phyloP scores from a whole-genome alignment of 169 alveolate genomes.

The Cryptosporidium bovis region DNA sequence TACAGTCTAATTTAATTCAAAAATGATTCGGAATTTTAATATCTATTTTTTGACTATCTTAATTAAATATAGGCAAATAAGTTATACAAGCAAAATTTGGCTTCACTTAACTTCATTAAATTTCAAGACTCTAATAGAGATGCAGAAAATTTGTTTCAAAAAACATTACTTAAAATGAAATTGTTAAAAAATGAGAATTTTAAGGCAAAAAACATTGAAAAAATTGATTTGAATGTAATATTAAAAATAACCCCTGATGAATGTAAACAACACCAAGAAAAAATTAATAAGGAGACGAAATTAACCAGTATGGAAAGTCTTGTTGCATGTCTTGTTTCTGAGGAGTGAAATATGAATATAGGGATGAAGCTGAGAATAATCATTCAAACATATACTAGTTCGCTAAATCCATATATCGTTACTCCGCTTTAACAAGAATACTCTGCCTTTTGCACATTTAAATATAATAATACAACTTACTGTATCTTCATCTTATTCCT shows the following conservation, averaged over 20 bases:
- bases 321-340: too few species aligned
- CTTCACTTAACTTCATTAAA: conserved; percentile 26
- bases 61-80: conserved; percentile 40
- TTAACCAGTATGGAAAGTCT: conserved; percentile 9
- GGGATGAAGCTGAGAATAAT: too few species aligned
- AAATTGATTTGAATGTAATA: conserved; percentile 37
- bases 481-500: too few species aligned
- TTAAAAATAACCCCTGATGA: conserved; percentile 41
- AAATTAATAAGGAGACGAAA: neutral
- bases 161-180: conserved; percentile 5
- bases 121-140: conserved; percentile 53
- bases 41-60: neutral
- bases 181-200: conserved; percentile 17
- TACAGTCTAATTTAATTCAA: neutral
- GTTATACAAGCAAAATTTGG: conserved; percentile 32
- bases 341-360: too few species aligned
- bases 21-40: neutral
- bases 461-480: too few species aligned
- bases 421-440: too few species aligned
- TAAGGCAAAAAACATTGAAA: conserved; percentile 31
- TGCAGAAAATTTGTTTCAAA: conserved; percentile 2
- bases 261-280: conserved; percentile 33
- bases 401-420: too few species aligned
- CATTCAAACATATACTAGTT: too few species aligned
- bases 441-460: too few species aligned